phyloP scores from a whole-genome alignment of 371 early-diverging fungal genomes.

The Blakeslea trispora region DNA sequence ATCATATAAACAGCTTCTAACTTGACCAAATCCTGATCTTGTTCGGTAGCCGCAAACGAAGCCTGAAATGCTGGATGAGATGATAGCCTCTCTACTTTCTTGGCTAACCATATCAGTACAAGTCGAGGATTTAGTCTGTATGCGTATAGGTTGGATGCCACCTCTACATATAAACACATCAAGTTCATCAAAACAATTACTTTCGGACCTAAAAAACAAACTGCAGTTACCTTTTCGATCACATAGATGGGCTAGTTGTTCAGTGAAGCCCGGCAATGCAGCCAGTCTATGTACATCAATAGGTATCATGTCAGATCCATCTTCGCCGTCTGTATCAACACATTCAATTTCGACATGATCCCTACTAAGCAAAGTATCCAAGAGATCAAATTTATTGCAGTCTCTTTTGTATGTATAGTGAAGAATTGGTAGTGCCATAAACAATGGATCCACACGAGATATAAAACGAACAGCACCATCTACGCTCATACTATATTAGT shows the following conservation, averaged over 20 bases:
- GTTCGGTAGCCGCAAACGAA: not conserved
- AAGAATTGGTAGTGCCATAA: conserved; percentile 29
- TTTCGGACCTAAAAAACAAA: too few species aligned
- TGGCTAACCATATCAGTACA: conserved; percentile 19
- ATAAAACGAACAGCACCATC: conserved; percentile 31
- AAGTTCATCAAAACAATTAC: too few species aligned
- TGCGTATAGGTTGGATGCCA: conserved; percentile 16
- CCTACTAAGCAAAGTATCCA: conserved; percentile 30
- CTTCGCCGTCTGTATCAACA: conserved; percentile 6
- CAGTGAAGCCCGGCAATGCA: conserved; percentile 12
- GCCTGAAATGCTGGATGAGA: conserved; percentile 7
- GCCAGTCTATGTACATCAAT: conserved; percentile 28
- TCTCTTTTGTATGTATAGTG: conserved; percentile 6
- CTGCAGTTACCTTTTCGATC: conserved; percentile 25
- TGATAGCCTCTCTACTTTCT: conserved; percentile 21
- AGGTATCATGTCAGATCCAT: not conserved
- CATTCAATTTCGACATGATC: conserved; percentile 15
- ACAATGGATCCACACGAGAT: conserved; percentile 28
- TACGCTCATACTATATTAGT: too few species aligned
- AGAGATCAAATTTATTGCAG: conserved; percentile 9
- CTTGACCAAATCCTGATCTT: conserved; percentile 8
- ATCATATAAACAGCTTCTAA: conserved; percentile 28
- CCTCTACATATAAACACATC: too few species aligned
- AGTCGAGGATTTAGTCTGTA: conserved; percentile 24
- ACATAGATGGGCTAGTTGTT: conserved; percentile 27